phyloP scores from a whole-genome alignment of 2,329 filamentous ascomycete genomes.

The Teratosphaeria gauchensis region DNA sequence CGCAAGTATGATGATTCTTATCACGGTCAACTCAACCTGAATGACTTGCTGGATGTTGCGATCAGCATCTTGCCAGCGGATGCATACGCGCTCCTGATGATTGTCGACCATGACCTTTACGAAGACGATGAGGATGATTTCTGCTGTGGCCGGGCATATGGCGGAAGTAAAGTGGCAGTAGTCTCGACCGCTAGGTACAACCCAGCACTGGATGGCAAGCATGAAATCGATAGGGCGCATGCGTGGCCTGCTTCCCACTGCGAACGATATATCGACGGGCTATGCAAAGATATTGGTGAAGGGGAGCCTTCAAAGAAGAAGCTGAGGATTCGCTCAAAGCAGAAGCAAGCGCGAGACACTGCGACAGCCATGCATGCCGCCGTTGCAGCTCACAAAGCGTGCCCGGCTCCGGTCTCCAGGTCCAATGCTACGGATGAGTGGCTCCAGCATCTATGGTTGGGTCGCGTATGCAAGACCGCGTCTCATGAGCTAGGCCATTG shows the following conservation, averaged over 20 bases:
- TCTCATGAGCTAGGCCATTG: slow-evolving; percentile 60
- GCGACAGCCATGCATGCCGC: slow-evolving; percentile 6
- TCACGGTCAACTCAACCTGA: slow-evolving; percentile 46
- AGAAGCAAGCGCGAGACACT: slow-evolving; percentile 13
- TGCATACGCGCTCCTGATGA: slow-evolving; percentile 49
- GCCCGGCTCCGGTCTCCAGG: background rate
- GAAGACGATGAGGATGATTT: slow-evolving; percentile 59
- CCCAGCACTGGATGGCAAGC: slow-evolving; percentile 35
- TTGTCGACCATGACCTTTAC: slow-evolving; percentile 55
- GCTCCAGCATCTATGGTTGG: slow-evolving; percentile 43
- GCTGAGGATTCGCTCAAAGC: background rate
- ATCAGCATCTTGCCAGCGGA: slow-evolving; percentile 46
- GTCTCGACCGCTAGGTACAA: slow-evolving; percentile 55
- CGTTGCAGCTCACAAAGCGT: background rate
- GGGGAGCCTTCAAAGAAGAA: background rate
- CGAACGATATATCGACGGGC: slow-evolving; percentile 36
- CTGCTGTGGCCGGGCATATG: slow-evolving; percentile 53
- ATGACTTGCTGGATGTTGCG: slow-evolving; percentile 51
- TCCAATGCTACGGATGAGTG: background rate
- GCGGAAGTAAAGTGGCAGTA: slow-evolving; percentile 51
- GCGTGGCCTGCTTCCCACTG: slow-evolving; percentile 59
- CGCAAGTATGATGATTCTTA: slow-evolving; percentile 42
- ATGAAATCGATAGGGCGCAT: slow-evolving; percentile 43
- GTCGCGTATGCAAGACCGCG: slow-evolving; percentile 47
- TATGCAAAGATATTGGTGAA: slow-evolving; percentile 11